Evolutionary conservation across 495 filamentous ascomycete species (phyloP).

Genomic region (Annulohypoxylon nitens): DNA sequence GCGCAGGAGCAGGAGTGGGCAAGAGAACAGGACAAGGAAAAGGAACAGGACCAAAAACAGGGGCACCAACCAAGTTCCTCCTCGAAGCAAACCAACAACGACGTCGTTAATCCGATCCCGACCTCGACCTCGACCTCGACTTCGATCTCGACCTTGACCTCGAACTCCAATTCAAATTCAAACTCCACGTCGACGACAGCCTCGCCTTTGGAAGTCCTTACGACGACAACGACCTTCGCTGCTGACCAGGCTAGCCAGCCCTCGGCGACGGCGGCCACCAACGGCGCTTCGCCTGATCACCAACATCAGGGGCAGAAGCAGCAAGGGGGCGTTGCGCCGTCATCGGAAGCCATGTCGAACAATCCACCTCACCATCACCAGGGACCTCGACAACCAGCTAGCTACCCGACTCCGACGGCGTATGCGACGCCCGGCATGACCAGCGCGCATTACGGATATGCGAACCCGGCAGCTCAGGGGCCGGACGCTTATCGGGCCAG

Average conservation of each 20-base stretch:
- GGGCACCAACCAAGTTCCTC: constrained; percentile 21
- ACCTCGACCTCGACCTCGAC: constrained; percentile 17
- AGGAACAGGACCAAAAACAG: constrained; percentile 34
- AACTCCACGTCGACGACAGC: constrained; percentile 25
- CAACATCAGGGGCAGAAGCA: constrained; percentile 36
- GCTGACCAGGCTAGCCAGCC: constrained; percentile 28
- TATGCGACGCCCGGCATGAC: constrained; percentile 66
- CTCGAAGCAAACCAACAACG: constrained; percentile 39
- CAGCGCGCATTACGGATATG: constrained; percentile 67
- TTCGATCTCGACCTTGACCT: constrained; percentile 23
- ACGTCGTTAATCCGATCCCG: constrained; percentile 30
- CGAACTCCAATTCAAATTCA: constrained; percentile 27
- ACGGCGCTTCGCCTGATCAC: constrained; percentile 33
- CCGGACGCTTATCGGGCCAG: constrained; percentile 67
- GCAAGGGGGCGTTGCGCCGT: constrained; percentile 49
- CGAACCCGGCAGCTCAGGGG: constrained; percentile 56
- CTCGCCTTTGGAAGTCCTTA: constrained; percentile 27
- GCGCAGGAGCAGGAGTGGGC: constrained; percentile 49
- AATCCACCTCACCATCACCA: constrained; percentile 60
- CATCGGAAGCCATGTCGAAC: constrained; percentile 61
- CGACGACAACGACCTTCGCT: constrained; percentile 29
- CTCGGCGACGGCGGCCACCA: constrained; percentile 39
- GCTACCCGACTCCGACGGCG: constrained; percentile 67
- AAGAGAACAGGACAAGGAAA: constrained; percentile 43
- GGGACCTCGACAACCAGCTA: constrained; percentile 62